phyloP scores from a whole-genome alignment of 2,329 filamentous ascomycete species.

The Stenocarpella maydis region DNA sequence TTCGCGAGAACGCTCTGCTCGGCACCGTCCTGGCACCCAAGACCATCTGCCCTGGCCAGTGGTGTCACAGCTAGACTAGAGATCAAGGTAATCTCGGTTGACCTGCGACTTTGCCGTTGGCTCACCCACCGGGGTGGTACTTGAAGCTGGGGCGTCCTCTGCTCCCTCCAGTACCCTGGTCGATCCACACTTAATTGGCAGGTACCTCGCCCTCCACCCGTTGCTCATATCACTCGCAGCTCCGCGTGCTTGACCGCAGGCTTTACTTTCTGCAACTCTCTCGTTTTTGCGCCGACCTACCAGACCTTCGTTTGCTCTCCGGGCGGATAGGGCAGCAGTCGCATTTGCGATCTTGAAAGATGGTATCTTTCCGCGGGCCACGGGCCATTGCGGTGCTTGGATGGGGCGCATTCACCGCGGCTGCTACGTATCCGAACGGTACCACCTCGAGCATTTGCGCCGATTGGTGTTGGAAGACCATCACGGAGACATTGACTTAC shows the following conservation, averaged over 20 bases:
- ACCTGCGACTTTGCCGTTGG: slow-evolving; percentile 28
- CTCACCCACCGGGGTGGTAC: slow-evolving; percentile 13
- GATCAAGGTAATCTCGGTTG: slow-evolving; percentile 18
- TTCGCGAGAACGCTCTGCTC: slow-evolving; percentile 3
- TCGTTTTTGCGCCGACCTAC: slow-evolving; percentile 25
- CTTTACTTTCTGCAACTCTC: slow-evolving; percentile 28
- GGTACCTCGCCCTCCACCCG: slow-evolving; percentile 13
- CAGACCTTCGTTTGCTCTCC: slow-evolving; percentile 30
- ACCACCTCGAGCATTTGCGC: slow-evolving; percentile 25
- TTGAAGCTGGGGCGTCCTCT: slow-evolving; percentile 24
- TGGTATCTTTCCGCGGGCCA: slow-evolving; percentile 32
- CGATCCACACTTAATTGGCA: slow-evolving; percentile 30
- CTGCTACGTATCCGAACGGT: slow-evolving; percentile 24
- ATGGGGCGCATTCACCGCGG: slow-evolving; percentile 20
- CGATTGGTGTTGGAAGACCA: slow-evolving; percentile 32
- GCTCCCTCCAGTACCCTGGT: slow-evolving; percentile 21
- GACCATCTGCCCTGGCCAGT: slow-evolving; percentile 10
- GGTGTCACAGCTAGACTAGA: slow-evolving; percentile 4
- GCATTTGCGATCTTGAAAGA: slow-evolving; percentile 19
- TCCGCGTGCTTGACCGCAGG: slow-evolving; percentile 28
- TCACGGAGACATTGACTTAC: slow-evolving; percentile 4
- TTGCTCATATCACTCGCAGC: slow-evolving; percentile 26
- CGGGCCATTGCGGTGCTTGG: slow-evolving; percentile 28
- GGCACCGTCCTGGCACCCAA: slow-evolving; percentile 18
- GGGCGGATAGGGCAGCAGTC: slow-evolving; percentile 21